phyloP scores from a whole-genome alignment of 2,329 filamentous ascomycete species.

The Phyllosticta paracitricarpa region DNA sequence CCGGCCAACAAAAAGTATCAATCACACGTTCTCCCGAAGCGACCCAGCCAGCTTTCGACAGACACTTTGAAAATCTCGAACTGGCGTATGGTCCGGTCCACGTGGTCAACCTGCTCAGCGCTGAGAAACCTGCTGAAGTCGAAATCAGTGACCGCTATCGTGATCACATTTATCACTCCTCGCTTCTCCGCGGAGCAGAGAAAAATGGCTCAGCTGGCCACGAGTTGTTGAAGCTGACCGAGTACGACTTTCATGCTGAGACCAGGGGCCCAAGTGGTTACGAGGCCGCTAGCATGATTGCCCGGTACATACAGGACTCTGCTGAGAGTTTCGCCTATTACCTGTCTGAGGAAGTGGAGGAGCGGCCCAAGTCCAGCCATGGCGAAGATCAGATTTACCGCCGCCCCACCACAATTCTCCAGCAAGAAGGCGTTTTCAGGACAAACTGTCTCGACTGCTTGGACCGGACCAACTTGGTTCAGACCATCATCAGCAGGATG shows the following conservation, averaged over 20 bases:
- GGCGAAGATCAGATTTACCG: slow-evolving; percentile 26
- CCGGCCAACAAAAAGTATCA: slow-evolving; percentile 88
- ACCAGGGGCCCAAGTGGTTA: slow-evolving; percentile 80
- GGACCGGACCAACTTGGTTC: slow-evolving; percentile 90
- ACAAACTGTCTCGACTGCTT: slow-evolving; percentile 96
- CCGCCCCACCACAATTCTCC: slow-evolving; percentile 58
- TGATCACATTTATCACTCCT: slow-evolving; percentile 63
- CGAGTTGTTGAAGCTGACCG: slow-evolving; percentile 66
- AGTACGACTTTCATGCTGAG: slow-evolving; percentile 95
- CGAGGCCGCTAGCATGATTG: slow-evolving; percentile 79
- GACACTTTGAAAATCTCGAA: slow-evolving; percentile 83
- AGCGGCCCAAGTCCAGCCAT: slow-evolving; percentile 35
- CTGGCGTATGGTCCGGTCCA: slow-evolving; percentile 83
- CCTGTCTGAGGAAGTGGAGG: slow-evolving; percentile 62
- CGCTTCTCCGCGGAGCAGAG: slow-evolving; percentile 51
- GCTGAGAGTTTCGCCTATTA: slow-evolving; percentile 90
- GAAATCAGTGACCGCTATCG: slow-evolving; percentile 75
- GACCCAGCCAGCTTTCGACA: slow-evolving; percentile 88
- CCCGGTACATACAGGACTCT: slow-evolving; percentile 64
- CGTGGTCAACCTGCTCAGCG: slow-evolving; percentile 87
- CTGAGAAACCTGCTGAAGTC: slow-evolving; percentile 73
- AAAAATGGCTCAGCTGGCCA: slow-evolving; percentile 51
- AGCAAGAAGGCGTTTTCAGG: slow-evolving; percentile 91
- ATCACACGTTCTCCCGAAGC: slow-evolving; percentile 83
- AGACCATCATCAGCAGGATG: slow-evolving; percentile 92